phyloP scores from a whole-genome alignment of 2,329 filamentous ascomycete species.

The Apiospora kogelbergensis region DNA sequence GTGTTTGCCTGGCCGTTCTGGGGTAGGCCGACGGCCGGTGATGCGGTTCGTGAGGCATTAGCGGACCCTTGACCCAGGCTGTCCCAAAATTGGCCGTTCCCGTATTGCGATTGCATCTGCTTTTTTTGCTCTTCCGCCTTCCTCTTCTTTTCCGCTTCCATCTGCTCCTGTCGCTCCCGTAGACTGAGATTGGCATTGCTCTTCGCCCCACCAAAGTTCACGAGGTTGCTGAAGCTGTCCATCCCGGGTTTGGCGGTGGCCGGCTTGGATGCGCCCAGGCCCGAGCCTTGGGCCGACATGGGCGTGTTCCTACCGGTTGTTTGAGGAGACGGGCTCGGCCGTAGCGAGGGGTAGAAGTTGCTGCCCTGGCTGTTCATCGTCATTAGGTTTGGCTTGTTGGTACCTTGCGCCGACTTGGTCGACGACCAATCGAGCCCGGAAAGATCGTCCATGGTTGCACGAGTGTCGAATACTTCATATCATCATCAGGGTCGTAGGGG shows the following conservation, averaged over 20 bases:
- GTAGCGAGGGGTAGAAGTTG: constrained; percentile 42
- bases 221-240: constrained; percentile 78
- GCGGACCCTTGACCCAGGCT: constrained; percentile 58
- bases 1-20: constrained; percentile 24
- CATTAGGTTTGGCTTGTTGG: constrained; percentile 21
- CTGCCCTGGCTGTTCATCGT: constrained; percentile 29
- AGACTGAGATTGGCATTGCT: constrained; percentile 70
- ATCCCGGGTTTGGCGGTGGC: constrained; percentile 51
- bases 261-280: constrained; percentile 42
- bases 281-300: constrained; percentile 49
- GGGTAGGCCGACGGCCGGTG: constrained; percentile 34
- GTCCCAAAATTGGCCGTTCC: constrained; percentile 75
- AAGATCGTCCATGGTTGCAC: constrained; percentile 33
- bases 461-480: constrained; percentile 23
- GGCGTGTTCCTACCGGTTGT: constrained; percentile 58
- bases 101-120: constrained; percentile 75
- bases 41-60: constrained; percentile 46
- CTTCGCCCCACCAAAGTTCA: constrained; percentile 63
- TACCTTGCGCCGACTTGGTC: constrained; percentile 25
- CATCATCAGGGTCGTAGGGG: constrained; percentile 17
- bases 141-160: constrained; percentile 64
- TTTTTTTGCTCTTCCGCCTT: constrained; percentile 74
- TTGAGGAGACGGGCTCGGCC: constrained; percentile 56
- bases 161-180: constrained; percentile 71
- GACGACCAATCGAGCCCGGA: constrained; percentile 34